A percentile compares a stretch with the other conserved stretches of the same genome.
Conservation (phyloP, 306 rosid species). For the Acmispon strigosus region DNA sequence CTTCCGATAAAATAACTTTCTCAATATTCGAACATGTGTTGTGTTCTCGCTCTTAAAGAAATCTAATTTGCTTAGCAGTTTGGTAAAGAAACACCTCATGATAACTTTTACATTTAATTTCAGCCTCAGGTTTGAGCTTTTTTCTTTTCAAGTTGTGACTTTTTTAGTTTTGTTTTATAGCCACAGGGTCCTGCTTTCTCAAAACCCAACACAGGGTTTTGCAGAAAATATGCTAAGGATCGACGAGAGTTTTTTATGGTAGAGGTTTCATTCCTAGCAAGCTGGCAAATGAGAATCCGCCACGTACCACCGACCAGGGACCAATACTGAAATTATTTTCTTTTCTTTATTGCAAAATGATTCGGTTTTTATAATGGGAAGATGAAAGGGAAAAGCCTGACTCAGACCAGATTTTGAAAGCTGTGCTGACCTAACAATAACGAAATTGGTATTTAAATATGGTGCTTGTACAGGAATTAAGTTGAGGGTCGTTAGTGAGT, state of each 20-base stretch:
- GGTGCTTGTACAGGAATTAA: too few species aligned
- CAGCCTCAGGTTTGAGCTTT: neutral
- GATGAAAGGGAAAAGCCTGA: slow-evolving; percentile 9
- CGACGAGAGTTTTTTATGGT: slow-evolving; percentile 27
- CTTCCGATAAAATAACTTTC: too few species aligned
- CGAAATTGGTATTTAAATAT: neutral
- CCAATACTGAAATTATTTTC: neutral
- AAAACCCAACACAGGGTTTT: slow-evolving; percentile 3
- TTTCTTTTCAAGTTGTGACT: neutral
- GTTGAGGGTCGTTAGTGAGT: too few species aligned
- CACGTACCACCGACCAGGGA: slow-evolving; percentile 51
- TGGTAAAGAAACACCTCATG: too few species aligned
- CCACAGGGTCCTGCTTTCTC: slow-evolving; percentile 15
- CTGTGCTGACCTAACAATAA: slow-evolving; percentile 5
- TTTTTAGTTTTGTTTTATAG: neutral
- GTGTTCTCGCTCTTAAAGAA: too few species aligned
- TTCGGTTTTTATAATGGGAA: neutral
- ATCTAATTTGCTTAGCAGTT: too few species aligned
- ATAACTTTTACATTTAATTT: neutral
- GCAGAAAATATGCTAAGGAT: slow-evolving; percentile 3
- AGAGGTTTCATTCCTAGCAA: slow-evolving; percentile 4
- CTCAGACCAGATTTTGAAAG: neutral
- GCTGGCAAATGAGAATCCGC: slow-evolving; percentile 10
- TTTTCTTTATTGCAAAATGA: neutral
- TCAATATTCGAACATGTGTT: too few species aligned